Evolutionary conservation across 1,284 basidiomycete species (phyloP).

Genomic region (Ustilago cynodontis): DNA sequence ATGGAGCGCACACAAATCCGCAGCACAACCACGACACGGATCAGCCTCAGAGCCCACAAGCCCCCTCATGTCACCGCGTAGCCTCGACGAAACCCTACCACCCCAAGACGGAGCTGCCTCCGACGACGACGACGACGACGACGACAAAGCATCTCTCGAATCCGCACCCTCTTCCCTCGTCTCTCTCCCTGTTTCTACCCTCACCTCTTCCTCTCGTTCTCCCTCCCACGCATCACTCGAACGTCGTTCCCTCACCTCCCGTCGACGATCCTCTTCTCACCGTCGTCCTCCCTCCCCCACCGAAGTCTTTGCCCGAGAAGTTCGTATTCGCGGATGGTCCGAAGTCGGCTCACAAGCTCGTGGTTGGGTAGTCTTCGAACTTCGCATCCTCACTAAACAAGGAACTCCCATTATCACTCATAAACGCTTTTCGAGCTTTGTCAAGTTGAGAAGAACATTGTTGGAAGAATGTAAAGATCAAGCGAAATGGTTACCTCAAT

Average conservation of each 20-base stretch:
- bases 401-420: slow-evolving; percentile 47
- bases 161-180: slow-evolving; percentile 40
- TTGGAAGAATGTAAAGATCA: slow-evolving; percentile 38
- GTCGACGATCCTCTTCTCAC: slow-evolving; percentile 14
- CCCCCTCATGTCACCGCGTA: slow-evolving; percentile 19
- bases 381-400: slow-evolving; percentile 52
- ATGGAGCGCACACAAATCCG: not conserved
- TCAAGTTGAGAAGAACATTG: slow-evolving; percentile 36
- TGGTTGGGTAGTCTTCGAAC: slow-evolving; percentile 64
- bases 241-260: slow-evolving; percentile 17
- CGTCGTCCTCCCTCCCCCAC: not conserved
- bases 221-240: slow-evolving; percentile 28
- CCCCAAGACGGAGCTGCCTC: not conserved
- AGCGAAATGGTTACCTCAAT: slow-evolving; percentile 41
- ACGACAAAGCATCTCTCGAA: slow-evolving; percentile 43
- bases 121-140: slow-evolving; percentile 39
- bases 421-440: slow-evolving; percentile 55
- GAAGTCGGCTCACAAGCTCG: slow-evolving; percentile 55
- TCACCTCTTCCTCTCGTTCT: slow-evolving; percentile 40
- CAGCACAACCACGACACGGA: not conserved
- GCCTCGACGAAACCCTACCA: not conserved
- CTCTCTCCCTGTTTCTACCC: slow-evolving; percentile 46
- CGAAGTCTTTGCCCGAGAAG: slow-evolving; percentile 52
- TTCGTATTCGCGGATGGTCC: slow-evolving; percentile 61
- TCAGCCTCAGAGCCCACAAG: slow-evolving; percentile 24